phyloP scores from a whole-genome alignment of 371 early-diverging fungal species.

The Lichtheimia ramosa region DNA sequence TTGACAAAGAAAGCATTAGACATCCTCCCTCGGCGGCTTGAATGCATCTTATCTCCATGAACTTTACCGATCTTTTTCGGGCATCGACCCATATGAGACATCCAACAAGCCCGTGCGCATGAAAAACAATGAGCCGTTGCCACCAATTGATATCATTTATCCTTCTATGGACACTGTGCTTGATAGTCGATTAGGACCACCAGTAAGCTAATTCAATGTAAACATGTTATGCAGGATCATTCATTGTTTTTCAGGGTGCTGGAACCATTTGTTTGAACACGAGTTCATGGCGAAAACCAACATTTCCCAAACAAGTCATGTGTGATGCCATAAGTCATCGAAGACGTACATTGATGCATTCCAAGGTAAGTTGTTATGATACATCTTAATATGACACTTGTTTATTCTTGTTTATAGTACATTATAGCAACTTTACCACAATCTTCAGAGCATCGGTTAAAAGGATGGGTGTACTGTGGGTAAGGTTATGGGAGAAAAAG shows the following conservation, averaged over 20 bases:
- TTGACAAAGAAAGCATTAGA: constrained; percentile 16
- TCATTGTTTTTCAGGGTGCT: no score
- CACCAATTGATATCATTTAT: constrained; percentile 36
- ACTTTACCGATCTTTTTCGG: constrained; percentile 41
- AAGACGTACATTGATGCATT: constrained; percentile 44
- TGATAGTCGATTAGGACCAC: constrained; percentile 28
- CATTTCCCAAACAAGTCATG: constrained; percentile 46
- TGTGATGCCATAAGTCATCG: constrained; percentile 44
- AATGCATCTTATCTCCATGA: constrained; percentile 30
- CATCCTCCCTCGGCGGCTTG: constrained; percentile 43
- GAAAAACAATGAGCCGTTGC: constrained; percentile 19
- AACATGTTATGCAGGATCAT: no score
- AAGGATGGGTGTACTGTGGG: constrained; percentile 49
- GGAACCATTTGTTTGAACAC: constrained; percentile 39
- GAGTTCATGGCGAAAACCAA: constrained; percentile 32
- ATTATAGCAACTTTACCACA: constrained; percentile 36
- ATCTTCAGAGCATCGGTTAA: constrained; percentile 1
- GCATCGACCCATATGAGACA: constrained; percentile 23
- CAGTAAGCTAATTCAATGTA: constrained; percentile 16
- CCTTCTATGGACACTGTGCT: constrained; percentile 33
- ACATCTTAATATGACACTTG: no score
- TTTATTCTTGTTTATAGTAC: constrained; percentile 20
- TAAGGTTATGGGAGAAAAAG: constrained; percentile 11
- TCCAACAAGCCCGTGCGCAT: constrained; percentile 8
- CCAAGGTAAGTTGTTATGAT: constrained; percentile 27